phyloP scores from a whole-genome alignment of 2,329 filamentous ascomycete genomes.

The Sarocladium brachiariae region DNA sequence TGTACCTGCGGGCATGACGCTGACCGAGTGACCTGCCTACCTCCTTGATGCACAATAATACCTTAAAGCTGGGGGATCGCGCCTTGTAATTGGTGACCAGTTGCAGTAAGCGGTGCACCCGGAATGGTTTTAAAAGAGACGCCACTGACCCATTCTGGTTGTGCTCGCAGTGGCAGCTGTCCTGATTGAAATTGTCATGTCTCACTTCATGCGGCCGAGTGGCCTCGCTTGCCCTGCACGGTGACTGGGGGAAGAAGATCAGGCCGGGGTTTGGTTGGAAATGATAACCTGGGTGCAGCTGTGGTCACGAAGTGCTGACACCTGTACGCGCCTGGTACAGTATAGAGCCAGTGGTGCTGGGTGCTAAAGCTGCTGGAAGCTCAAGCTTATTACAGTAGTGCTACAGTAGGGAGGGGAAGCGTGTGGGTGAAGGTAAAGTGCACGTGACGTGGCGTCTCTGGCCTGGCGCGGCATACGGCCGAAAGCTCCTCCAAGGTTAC shows the following conservation, averaged over 20 bases:
- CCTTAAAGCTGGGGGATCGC: background rate
- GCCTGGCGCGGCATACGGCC: background rate
- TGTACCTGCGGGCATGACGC: background rate
- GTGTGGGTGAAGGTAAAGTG: no score
- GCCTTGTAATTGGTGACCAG: background rate
- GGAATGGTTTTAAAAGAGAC: background rate
- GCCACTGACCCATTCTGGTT: background rate
- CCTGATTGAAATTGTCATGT: background rate
- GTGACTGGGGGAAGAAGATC: background rate
- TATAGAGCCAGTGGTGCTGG: no score
- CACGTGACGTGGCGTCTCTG: slow-evolving; percentile 3
- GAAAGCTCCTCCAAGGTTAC: slow-evolving; percentile 6
- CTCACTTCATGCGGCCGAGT: background rate
- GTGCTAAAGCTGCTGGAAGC: no score
- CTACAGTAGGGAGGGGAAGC: no score
- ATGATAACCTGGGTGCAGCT: background rate
- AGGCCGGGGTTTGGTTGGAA: background rate
- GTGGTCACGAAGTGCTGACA: no score
- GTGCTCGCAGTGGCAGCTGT: background rate
- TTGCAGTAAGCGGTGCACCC: background rate
- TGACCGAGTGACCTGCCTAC: background rate
- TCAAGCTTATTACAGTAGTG: no score
- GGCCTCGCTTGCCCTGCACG: background rate
- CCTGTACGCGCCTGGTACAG: no score
- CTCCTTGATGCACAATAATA: no score